Conservation (phyloP, 345 rosid genomes). For the Mangifera indica region DNA sequence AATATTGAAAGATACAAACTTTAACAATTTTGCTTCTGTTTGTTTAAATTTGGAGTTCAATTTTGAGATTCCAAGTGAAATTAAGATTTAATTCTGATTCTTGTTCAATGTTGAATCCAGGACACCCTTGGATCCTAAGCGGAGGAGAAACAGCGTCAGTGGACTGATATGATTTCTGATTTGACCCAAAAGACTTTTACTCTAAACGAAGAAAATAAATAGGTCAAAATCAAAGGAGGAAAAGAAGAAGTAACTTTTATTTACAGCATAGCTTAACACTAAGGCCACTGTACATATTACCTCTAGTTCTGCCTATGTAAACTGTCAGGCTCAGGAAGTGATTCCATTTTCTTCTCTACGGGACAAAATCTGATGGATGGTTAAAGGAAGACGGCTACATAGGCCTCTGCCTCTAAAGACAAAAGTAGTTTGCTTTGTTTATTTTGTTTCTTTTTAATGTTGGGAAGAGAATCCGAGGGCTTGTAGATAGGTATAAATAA, state of each 20-base stretch:
- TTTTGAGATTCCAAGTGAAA: not conserved
- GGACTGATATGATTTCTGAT: conserved; percentile 7
- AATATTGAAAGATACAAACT: too few relatives aligned
- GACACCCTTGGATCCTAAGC: conserved; percentile 60
- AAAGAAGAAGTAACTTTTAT: not conserved
- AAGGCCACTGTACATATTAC: conserved; percentile 20
- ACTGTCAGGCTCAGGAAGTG: not conserved
- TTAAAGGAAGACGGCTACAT: conserved; percentile 18
- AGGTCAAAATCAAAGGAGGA: not conserved
- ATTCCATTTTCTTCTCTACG: not conserved
- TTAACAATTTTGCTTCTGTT: not conserved
- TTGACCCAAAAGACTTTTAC: too few relatives aligned
- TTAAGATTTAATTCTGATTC: not conserved
- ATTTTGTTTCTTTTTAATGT: not conserved
- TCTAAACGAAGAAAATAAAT: not conserved
- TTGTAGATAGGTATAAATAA: conserved; percentile 11
- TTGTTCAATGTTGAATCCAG: conserved; percentile 27
- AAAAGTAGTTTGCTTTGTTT: not conserved
- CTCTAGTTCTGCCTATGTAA: not conserved
- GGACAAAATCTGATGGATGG: not conserved
- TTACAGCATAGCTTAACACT: not conserved
- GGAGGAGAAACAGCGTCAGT: conserved; percentile 45
- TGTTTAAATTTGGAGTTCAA: not conserved
- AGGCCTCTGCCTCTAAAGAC: conserved; percentile 16
- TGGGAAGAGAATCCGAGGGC: conserved; percentile 4